Evolutionary conservation across 2,329 filamentous ascomycete species (phyloP).

Genomic region (Biscogniauxia mediterranea): DNA sequence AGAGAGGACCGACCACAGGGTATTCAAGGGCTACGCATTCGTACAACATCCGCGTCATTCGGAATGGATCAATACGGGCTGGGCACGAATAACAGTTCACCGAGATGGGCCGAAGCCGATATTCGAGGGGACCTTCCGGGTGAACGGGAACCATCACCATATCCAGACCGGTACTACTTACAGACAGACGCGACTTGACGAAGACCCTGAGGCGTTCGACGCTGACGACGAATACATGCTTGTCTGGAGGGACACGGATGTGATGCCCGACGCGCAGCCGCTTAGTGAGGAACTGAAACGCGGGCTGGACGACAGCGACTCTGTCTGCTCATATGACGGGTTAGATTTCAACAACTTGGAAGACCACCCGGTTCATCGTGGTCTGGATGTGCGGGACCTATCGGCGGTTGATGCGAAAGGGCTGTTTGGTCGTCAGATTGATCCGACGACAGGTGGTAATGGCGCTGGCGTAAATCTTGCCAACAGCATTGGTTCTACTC

Average conservation of each 20-base stretch:
- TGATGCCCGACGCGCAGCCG: conserved; percentile 44
- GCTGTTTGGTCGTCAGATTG: conserved; percentile 75
- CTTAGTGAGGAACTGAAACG: conserved; percentile 65
- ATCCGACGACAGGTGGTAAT: conserved; percentile 67
- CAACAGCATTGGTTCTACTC: conserved; percentile 73
- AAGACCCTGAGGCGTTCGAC: conserved; percentile 66
- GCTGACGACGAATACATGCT: conserved; percentile 75
- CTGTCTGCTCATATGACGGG: conserved; percentile 67
- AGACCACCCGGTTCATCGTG: conserved; percentile 65
- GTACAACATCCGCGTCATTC: conserved; percentile 56
- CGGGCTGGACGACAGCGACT: conserved; percentile 38
- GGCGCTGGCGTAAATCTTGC: conserved; percentile 77
- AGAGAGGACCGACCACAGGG: conserved; percentile 70
- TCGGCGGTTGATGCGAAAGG: conserved; percentile 60
- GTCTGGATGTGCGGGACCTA: conserved; percentile 51
- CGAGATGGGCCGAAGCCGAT: conserved; percentile 74
- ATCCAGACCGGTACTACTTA: conserved; percentile 76
- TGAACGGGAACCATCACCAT: conserved; percentile 82
- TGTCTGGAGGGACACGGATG: conserved; percentile 88
- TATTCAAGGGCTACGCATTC: conserved; percentile 81
- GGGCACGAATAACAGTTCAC: conserved; percentile 78
- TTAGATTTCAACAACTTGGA: conserved; percentile 75
- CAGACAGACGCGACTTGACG: conserved; percentile 63
- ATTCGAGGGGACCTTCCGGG: conserved; percentile 86
- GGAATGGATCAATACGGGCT: conserved; percentile 79